These are phyloP conservation scores for Triticum turgidum DNA, from an alignment of 176 grass and related monocot genomes.

Conservation along the genomic window DNA sequence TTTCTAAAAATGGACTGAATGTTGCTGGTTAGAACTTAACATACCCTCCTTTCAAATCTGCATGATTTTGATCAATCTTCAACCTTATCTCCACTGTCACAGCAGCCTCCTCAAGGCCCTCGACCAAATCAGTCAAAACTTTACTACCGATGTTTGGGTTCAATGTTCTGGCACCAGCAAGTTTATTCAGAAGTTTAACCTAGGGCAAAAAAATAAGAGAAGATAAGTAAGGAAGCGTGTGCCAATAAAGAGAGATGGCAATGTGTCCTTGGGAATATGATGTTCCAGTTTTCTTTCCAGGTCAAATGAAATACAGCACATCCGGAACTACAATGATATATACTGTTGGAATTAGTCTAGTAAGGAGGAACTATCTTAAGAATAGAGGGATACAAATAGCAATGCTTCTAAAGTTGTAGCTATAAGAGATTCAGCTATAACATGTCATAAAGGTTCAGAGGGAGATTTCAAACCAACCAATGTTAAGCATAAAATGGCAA, in stretches of 20 bases:
- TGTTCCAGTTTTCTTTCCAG: background rate
- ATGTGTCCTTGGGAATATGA: background rate
- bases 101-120: slow-evolving; percentile 82
- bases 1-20: background rate
- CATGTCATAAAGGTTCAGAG: background rate
- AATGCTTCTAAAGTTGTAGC: background rate
- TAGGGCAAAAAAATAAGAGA: slow-evolving; percentile 19
- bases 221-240: background rate
- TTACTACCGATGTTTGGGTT: slow-evolving; percentile 58
- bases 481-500: background rate
- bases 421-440: slow-evolving; percentile 15
- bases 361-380: background rate
- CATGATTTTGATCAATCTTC: slow-evolving; percentile 91
- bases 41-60: slow-evolving; percentile 88
- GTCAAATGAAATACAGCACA: no score
- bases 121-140: slow-evolving; percentile 86
- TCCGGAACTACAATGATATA: background rate
- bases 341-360: background rate
- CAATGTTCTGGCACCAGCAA: slow-evolving; percentile 67
- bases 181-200: slow-evolving; percentile 98
- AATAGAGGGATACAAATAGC: slow-evolving; percentile 2
- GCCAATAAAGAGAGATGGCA: background rate
- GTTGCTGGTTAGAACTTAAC: slow-evolving; percentile 15
- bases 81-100: slow-evolving; percentile 74
- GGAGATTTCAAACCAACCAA: background rate